Evolutionary conservation across 768 basidiomycete species (phyloP), one percentile per base, ranked within the genome.

Genomic region (Hemileccinum impolitum): DNA sequence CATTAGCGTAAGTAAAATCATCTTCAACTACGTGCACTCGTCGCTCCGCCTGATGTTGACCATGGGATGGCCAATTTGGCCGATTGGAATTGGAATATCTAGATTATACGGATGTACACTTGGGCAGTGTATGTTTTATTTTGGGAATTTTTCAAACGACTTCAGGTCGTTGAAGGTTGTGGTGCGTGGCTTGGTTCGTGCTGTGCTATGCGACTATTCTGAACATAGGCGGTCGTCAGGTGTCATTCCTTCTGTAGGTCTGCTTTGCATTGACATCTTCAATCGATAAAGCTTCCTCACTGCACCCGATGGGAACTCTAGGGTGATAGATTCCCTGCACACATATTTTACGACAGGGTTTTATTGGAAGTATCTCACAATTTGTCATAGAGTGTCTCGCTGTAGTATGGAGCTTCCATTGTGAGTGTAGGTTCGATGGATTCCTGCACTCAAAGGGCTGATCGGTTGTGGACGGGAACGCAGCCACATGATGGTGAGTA

Each of bases 61-160:
- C 23, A 23, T 23, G 23, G 23, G n/a, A n/a, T n/a, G n/a, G n/a
- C n/a, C 6, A 39, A 43, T 17, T 12, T 15, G 35, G 37, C 37
- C 10, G 19, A 38, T 21, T 38, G 11, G 28, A 30, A 30, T 8
- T 9, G 28, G 9, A 12, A 30, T 21, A 9, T 6, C 12, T 38
- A 57, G 55, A 45, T 30, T 56, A 15, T 52, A 42, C 9, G 55
- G 55, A 4, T 57, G 55, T 18, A 48, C 45, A 13, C 6, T 57
- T 0, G 55, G 55, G 1, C 55, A 52, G 30, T 41, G 38, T n/a
- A 25, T 45, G 3, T 45, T 52, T 39, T 57, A 57, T 14, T 53
- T 43, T 25, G 36, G 14, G 13, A 46, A 37, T 21, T 55, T 55
- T 30, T 48, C 54, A 7, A 35, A 14, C 7, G 55, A 56, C 21